A percentile compares a stretch with the other conserved stretches of the same genome.
Conservation (phyloP, 2,329 filamentous ascomycete genomes). For the Corinectria fuckeliana region DNA sequence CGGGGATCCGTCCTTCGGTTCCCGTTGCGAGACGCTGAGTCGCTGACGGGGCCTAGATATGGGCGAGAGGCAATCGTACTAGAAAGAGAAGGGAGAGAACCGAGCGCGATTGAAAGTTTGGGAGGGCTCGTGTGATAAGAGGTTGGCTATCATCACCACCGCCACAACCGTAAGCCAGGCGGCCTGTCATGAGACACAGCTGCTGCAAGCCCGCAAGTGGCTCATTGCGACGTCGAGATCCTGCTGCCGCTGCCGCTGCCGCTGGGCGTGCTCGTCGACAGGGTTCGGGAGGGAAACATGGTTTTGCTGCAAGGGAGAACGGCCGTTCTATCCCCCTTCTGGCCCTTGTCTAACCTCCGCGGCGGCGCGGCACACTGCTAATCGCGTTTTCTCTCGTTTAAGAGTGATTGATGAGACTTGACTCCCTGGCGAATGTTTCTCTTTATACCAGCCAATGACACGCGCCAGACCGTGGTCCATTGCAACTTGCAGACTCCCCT, state of each 20-base stretch:
- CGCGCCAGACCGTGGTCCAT: neutral
- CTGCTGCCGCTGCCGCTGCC: too few relatives aligned
- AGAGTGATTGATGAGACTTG: neutral
- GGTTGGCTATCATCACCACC: neutral
- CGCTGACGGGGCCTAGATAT: neutral
- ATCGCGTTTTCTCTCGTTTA: neutral
- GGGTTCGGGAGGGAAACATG: neutral
- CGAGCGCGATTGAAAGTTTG: neutral
- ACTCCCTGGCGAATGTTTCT: neutral
- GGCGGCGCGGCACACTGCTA: neutral
- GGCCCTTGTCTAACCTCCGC: too few relatives aligned
- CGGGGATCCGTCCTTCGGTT: constrained; percentile 18
- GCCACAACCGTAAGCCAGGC: neutral
- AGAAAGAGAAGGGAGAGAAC: neutral
- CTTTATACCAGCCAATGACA: neutral
- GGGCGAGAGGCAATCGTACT: neutral
- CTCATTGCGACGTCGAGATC: neutral
- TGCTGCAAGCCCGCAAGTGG: too few relatives aligned
- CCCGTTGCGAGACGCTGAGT: constrained; percentile 31
- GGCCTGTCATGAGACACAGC: neutral
- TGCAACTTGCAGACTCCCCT: neutral
- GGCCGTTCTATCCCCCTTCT: neutral
- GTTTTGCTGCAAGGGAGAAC: neutral
- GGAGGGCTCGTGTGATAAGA: neutral
- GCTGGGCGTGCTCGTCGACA: too few relatives aligned